Percentiles rank a stretch among this genome's conserved stretches.
Conservation (phyloP, 1,139 yeast genomes). For the Yamadazyma spencermartinsiae region DNA sequence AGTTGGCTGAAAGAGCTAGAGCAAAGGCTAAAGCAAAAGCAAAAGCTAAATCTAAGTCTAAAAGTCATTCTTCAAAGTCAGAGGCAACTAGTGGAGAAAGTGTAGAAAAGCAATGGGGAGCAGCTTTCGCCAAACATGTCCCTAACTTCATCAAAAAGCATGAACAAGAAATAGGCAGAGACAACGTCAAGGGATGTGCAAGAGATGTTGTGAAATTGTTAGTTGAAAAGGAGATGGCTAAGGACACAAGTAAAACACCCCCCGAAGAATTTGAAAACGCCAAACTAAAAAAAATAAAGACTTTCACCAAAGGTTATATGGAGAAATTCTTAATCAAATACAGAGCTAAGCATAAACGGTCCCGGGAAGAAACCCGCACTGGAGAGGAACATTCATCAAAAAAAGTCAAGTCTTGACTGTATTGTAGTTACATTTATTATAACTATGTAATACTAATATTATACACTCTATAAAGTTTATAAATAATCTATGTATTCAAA, state of each 20-base stretch:
- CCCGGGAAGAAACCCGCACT: constrained; percentile 10
- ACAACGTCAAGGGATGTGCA: constrained; percentile 74
- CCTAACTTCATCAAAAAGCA: constrained; percentile 77
- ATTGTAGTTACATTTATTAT: constrained; percentile 1
- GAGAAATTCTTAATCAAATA: constrained; percentile 64
- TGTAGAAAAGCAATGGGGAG: constrained; percentile 54
- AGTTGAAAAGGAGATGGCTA: constrained; percentile 62
- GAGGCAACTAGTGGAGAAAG: constrained; percentile 5
- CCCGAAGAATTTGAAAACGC: constrained; percentile 62
- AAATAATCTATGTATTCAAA: neutral
- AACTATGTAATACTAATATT: neutral
- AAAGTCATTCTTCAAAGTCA: constrained; percentile 12
- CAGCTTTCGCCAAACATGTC: constrained; percentile 67
- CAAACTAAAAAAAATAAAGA: constrained; percentile 68
- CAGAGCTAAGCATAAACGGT: constrained; percentile 38
- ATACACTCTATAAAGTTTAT: constrained; percentile 9
- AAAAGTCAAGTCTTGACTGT: constrained; percentile 6
- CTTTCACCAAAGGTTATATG: constrained; percentile 69
- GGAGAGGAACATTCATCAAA: constrained; percentile 8
- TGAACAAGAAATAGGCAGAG: constrained; percentile 67
- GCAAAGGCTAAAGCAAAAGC: constrained; percentile 14
- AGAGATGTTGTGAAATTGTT: constrained; percentile 69
- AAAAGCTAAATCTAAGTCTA: constrained; percentile 14
- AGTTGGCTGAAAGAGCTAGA: constrained; percentile 12
- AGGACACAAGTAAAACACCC: constrained; percentile 38